These are phyloP conservation scores for Micromonas pusilla DNA, from an alignment of 139 green algal genomes.

Conservation along the genomic window DNA sequence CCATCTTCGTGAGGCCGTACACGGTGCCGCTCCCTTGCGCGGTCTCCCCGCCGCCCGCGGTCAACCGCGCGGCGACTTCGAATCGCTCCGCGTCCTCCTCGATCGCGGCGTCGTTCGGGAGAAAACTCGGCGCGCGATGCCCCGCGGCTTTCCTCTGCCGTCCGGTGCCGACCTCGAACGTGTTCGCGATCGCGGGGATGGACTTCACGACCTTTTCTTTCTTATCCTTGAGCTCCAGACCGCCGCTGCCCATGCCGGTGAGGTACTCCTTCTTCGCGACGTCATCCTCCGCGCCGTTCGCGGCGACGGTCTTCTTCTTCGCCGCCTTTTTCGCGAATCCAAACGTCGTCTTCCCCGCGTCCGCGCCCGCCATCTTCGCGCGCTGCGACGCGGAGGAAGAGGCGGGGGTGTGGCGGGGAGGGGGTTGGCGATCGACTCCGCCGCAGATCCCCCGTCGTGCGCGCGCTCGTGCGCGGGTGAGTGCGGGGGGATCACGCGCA, in stretches of 20 bases:
- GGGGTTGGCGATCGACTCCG: no score
- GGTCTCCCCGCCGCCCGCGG: neutral
- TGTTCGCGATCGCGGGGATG: slow-evolving; percentile 16
- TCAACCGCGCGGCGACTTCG: neutral
- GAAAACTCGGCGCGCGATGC: neutral
- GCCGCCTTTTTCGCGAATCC: neutral
- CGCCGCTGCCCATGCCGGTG: neutral
- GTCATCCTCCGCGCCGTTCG: neutral
- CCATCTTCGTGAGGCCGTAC: slow-evolving; percentile 25
- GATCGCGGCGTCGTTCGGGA: slow-evolving; percentile 1
- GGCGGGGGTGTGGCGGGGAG: no score
- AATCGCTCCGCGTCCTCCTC: slow-evolving; percentile 2
- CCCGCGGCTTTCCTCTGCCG: neutral
- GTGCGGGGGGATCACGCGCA: no score
- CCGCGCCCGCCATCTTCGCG: neutral
- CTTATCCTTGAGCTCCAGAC: neutral
- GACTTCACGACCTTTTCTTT: neutral
- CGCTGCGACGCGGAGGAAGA: no score
- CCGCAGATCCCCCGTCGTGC: no score
- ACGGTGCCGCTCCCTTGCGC: neutral
- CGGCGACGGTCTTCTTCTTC: neutral
- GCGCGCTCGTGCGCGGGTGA: no score
- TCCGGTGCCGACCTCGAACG: slow-evolving; percentile 23
- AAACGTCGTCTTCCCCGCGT: neutral
- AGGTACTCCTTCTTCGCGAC: neutral